phyloP scores from a whole-genome alignment of 768 basidiomycete species.

The Leccinum disarticulatum region DNA sequence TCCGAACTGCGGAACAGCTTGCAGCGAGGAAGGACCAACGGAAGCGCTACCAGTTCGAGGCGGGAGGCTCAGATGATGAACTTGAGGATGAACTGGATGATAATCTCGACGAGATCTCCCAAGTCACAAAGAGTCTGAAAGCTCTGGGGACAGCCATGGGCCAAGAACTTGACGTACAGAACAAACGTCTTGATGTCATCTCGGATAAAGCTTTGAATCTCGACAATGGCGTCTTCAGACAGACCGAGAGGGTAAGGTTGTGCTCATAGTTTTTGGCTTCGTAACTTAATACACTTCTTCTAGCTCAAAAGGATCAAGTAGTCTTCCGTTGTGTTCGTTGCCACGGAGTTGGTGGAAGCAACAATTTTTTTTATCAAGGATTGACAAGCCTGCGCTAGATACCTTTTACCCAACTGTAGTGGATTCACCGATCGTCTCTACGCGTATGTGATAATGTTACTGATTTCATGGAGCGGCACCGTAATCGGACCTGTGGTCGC shows the following conservation, averaged over 20 bases:
- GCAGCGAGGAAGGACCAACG: conserved; percentile 64
- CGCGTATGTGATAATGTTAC: background rate
- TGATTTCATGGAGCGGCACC: background rate
- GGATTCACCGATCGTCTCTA: background rate
- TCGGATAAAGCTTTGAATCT: conserved; percentile 74
- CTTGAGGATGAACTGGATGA: conserved; percentile 91
- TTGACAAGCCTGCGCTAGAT: conserved; percentile 13
- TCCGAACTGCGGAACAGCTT: conserved; percentile 51
- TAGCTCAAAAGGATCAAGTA: conserved; percentile 66
- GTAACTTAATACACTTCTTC: conserved; percentile 8
- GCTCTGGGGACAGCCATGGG: conserved; percentile 80
- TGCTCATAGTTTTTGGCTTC: conserved; percentile 16
- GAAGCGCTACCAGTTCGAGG: conserved; percentile 89
- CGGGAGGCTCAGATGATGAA: conserved; percentile 87
- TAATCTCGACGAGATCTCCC: conserved; percentile 85
- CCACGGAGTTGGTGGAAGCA: background rate
- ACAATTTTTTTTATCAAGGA: background rate
- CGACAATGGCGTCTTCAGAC: conserved; percentile 74
- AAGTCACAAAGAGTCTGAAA: conserved; percentile 75
- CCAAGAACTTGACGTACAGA: conserved; percentile 87
- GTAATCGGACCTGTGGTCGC: background rate
- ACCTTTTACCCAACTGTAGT: conserved; percentile 12
- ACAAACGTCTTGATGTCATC: conserved; percentile 72
- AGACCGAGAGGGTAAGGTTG: conserved; percentile 73
- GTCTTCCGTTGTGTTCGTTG: background rate